Evolutionary conservation across 169 alveolate species (phyloP).

Genomic region (Sarcocystis neurona): DNA sequence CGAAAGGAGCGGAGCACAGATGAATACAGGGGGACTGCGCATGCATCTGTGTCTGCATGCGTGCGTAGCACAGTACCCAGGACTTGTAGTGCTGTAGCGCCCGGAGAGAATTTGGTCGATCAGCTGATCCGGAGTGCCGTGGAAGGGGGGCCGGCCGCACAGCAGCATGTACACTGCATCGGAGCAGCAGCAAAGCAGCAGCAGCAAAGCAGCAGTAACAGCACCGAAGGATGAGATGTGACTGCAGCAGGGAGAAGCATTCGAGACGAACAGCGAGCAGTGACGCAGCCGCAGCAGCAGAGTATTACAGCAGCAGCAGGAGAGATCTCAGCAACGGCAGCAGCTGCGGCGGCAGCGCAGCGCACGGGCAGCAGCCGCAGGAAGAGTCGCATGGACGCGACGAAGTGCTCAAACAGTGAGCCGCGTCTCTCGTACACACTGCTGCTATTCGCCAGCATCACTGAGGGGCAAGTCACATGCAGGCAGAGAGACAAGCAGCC

Average conservation of each 20-base stretch:
- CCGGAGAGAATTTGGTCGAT: constrained; percentile 55
- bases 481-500: too few relatives aligned
- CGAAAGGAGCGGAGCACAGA: not conserved
- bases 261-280: not conserved
- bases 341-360: too few relatives aligned
- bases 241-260: not conserved
- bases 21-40: not conserved
- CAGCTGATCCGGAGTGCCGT: constrained; percentile 40
- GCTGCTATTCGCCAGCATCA: too few relatives aligned
- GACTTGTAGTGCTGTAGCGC: not conserved
- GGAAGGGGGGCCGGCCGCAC: constrained; percentile 62
- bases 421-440: too few relatives aligned
- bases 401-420: too few relatives aligned
- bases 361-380: too few relatives aligned
- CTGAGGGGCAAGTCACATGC: too few relatives aligned
- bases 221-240: not conserved
- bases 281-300: not conserved
- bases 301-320: not conserved
- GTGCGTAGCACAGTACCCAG: not conserved
- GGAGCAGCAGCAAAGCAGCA: not conserved
- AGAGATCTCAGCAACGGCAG: too few relatives aligned
- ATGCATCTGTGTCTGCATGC: not conserved
- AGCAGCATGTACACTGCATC: constrained; percentile 55
- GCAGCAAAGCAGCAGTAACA: not conserved
- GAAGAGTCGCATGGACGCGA: too few relatives aligned